Conservation (phyloP, 1,284 basidiomycete species). For the Inonotus obliquus region DNA sequence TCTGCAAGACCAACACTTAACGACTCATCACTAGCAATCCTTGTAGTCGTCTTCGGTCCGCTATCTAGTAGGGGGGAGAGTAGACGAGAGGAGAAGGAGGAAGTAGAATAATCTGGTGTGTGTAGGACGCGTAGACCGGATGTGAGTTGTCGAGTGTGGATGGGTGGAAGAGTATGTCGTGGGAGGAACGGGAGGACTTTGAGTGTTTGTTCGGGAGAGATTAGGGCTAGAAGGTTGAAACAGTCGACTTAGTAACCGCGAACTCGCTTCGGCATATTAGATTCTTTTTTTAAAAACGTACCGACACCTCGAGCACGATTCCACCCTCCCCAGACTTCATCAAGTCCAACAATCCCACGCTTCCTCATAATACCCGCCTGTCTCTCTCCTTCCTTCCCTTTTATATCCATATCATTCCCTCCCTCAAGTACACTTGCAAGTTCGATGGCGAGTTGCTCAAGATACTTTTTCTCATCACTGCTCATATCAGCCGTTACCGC, state of each 20-base stretch:
- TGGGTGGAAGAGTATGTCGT: conserved; percentile 60
- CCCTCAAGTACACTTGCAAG: conserved; percentile 73
- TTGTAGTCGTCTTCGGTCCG: conserved; percentile 46
- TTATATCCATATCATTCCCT: conserved; percentile 21
- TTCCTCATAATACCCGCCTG: conserved; percentile 55
- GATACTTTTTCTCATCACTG: conserved; percentile 76
- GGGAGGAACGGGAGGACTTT: conserved; percentile 69
- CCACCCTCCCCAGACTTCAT: conserved; percentile 98
- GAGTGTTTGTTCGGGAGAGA: conserved; percentile 83
- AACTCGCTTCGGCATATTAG: neutral
- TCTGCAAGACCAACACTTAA: conserved; percentile 66
- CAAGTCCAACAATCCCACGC: conserved; percentile 80
- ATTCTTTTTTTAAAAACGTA: conserved; percentile 46
- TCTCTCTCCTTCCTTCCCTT: conserved; percentile 28
- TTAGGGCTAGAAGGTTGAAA: conserved; percentile 54
- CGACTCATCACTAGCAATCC: conserved; percentile 64
- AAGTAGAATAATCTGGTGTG: conserved; percentile 68
- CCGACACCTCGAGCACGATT: conserved; percentile 92
- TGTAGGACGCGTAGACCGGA: conserved; percentile 80
- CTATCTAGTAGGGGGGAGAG: conserved; percentile 38
- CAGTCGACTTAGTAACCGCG: neutral
- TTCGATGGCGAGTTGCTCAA: conserved; percentile 80
- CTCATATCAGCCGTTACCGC: conserved; percentile 93
- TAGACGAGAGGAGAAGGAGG: conserved; percentile 63
- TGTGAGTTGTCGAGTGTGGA: conserved; percentile 64